A percentile compares a stretch with the other conserved stretches of the same genome.
Conservation (phyloP, 2,329 filamentous ascomycete species). For the Ophiostoma perfectum region DNA sequence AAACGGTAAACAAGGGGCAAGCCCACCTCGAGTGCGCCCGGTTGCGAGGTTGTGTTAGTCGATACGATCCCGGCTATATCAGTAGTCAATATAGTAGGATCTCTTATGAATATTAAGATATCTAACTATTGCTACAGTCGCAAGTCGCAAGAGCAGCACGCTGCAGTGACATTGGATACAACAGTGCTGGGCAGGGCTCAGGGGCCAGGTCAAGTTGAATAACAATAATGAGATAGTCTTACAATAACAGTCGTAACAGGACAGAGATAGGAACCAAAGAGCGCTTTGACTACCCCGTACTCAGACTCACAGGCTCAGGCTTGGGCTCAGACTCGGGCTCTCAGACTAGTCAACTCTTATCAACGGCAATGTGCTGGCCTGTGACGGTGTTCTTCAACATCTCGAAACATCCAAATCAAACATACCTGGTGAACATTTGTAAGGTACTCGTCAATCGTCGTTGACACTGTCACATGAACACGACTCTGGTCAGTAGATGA, state of each 20-base stretch:
- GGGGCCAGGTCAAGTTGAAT: no score
- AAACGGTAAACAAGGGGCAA: not conserved
- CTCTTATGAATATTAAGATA: not conserved
- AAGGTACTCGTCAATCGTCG: no score
- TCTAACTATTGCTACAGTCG: not conserved
- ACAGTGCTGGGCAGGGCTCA: no score
- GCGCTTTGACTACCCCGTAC: not conserved
- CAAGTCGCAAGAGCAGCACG: no score
- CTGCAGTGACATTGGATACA: no score
- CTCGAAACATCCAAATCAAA: no score
- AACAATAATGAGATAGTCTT: not conserved
- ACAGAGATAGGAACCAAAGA: not conserved
- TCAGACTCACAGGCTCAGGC: not conserved
- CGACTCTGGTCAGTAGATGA: no score
- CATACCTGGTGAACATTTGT: no score
- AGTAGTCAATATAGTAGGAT: not conserved
- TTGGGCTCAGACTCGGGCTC: not conserved
- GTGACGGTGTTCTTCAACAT: no score
- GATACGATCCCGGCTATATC: no score
- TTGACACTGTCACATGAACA: no score
- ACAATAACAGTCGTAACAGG: not conserved
- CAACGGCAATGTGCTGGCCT: no score
- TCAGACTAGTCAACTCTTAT: not conserved
- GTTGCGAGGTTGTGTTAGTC: not conserved
- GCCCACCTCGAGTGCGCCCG: constrained; percentile 10